phyloP scores from a whole-genome alignment of 2,329 filamentous ascomycete species.

The Trichoderma breve region DNA sequence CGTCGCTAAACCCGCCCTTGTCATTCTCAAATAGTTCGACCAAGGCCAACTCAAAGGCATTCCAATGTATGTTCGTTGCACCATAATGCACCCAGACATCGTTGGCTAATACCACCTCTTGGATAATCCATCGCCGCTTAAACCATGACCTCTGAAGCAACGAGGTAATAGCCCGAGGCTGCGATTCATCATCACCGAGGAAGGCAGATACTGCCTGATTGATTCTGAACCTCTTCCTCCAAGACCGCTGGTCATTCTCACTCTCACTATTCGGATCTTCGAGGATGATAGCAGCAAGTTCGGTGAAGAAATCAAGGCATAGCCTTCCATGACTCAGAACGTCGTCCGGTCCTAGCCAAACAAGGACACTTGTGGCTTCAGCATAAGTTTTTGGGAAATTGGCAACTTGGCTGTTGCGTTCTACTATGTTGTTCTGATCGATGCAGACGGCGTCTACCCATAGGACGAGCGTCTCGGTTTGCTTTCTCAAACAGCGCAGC shows the following conservation, averaged over 20 bases:
- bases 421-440: background rate
- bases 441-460: conserved; percentile 3
- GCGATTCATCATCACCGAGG: background rate
- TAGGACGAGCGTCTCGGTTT: background rate
- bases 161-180: background rate
- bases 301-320: background rate
- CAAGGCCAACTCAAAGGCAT: background rate
- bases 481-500: background rate
- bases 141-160: background rate
- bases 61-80: background rate
- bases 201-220: background rate
- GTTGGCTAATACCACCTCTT: background rate
- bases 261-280: background rate
- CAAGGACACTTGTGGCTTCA: background rate
- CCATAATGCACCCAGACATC: background rate
- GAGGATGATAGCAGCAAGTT: background rate
- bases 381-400: background rate
- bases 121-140: background rate
- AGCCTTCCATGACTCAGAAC: background rate
- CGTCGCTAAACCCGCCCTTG: background rate
- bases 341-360: background rate
- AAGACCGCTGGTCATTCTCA: background rate
- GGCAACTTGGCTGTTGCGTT: conserved; percentile 3
- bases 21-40: background rate
- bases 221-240: background rate